Evolutionary conservation across 176 grass and related monocot species (phyloP).

Genomic region (Saccharum officinarum): DNA sequence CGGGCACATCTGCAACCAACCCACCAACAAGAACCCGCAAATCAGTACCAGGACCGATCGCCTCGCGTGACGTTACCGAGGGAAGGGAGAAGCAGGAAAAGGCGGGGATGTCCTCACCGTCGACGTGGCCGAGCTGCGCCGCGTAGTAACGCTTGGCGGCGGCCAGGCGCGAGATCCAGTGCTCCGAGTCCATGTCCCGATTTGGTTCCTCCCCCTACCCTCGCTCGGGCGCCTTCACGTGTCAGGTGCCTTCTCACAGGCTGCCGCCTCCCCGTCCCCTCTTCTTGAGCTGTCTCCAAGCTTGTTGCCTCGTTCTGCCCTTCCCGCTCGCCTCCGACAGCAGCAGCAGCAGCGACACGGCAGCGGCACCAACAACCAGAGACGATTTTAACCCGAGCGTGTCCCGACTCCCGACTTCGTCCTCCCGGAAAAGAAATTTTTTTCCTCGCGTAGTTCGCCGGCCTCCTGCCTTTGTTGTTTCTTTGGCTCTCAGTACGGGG

Average conservation of each 20-base stretch:
- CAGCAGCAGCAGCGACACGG: not conserved
- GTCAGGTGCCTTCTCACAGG: not conserved
- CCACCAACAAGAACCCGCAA: slow-evolving; percentile 8
- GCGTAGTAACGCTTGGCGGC: slow-evolving; percentile 90
- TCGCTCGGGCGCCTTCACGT: not conserved
- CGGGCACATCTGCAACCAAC: slow-evolving; percentile 41
- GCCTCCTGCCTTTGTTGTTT: not conserved
- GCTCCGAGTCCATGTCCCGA: slow-evolving; percentile 81
- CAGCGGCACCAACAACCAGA: not conserved
- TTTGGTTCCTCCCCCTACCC: not conserved
- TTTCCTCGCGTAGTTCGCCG: not conserved
- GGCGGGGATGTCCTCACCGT: slow-evolving; percentile 19
- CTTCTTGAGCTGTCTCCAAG: not conserved
- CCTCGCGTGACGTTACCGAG: not conserved
- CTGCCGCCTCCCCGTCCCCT: not conserved
- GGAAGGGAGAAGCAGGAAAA: not conserved
- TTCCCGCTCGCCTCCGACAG: slow-evolving; percentile 18
- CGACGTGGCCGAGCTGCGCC: slow-evolving; percentile 58
- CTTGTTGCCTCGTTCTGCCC: not conserved
- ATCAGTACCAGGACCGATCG: not conserved
- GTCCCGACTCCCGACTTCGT: not conserved
- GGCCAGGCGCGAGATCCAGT: slow-evolving; percentile 96
- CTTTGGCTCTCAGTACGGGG: not conserved
- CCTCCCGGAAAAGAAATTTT: not conserved
- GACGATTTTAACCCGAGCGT: not conserved